Evolutionary conservation across 257 asterid species (phyloP).

Genomic region (Nicotiana undulata): DNA sequence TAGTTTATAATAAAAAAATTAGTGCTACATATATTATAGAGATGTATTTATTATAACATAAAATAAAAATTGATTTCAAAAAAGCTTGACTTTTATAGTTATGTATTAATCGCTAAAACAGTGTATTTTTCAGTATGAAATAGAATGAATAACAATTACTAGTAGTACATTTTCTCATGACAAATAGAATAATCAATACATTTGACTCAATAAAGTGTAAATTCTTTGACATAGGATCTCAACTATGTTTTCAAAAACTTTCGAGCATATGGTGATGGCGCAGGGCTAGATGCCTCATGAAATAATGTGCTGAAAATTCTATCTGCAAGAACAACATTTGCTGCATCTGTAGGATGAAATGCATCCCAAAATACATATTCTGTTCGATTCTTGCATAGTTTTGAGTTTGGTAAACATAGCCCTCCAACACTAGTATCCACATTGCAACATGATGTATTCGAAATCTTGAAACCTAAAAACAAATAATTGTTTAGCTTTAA

Average conservation of each 20-base stretch:
- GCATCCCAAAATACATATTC: slow-evolving; percentile 86
- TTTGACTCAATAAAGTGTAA: not conserved
- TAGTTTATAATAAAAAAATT: no score
- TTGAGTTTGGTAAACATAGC: slow-evolving; percentile 61
- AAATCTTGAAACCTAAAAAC: slow-evolving; percentile 57
- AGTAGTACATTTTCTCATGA: no score
- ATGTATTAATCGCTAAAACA: no score
- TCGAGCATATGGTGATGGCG: slow-evolving; percentile 32
- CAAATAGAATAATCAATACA: not conserved
- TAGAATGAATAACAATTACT: not conserved
- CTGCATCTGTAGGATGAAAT: slow-evolving; percentile 85
- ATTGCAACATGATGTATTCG: slow-evolving; percentile 71
- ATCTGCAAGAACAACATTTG: slow-evolving; percentile 62
- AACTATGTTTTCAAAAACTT: not conserved
- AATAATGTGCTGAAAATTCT: slow-evolving; percentile 31
- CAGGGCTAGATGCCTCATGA: slow-evolving; percentile 28
- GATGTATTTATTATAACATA: no score
- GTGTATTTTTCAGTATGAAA: no score
- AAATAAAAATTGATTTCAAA: no score
- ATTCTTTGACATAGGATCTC: not conserved
- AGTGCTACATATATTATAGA: no score
- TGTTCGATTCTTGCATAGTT: slow-evolving; percentile 35
- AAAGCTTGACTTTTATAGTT: no score
- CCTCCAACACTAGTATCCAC: slow-evolving; percentile 65
- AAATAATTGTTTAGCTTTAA: not conserved